Evolutionary conservation across 768 basidiomycete species (phyloP).

Genomic region (Tulasnella sp.): DNA sequence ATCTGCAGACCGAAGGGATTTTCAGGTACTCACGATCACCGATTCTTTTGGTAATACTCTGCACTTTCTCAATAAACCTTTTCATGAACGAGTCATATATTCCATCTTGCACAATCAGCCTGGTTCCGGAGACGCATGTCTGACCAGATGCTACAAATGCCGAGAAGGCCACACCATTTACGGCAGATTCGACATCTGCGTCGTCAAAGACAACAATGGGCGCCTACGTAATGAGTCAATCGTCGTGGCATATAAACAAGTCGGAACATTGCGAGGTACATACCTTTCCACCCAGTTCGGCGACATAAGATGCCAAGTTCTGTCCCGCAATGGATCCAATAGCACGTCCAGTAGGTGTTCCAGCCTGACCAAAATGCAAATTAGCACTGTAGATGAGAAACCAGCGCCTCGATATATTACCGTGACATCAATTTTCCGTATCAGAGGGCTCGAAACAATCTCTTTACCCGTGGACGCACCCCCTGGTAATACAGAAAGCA

Average conservation of each 20-base stretch:
- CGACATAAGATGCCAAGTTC: constrained; percentile 64
- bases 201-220: constrained; percentile 72
- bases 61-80: constrained; percentile 47
- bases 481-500: constrained; percentile 65
- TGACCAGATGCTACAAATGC: constrained; percentile 80
- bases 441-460: constrained; percentile 48
- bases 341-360: constrained; percentile 61
- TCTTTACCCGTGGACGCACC: constrained; percentile 49
- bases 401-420: constrained; percentile 28
- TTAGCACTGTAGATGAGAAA: background rate
- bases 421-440: constrained; percentile 76
- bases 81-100: constrained; percentile 59
- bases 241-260: background rate
- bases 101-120: constrained; percentile 57
- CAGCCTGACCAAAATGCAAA: constrained; percentile 37
- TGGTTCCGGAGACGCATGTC: constrained; percentile 83
- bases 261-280: constrained; percentile 13
- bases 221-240: constrained; percentile 37
- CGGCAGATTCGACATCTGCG: constrained; percentile 56
- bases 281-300: constrained; percentile 79
- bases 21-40: constrained; percentile 48
- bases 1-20: constrained; percentile 5
- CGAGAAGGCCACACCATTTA: constrained; percentile 73
- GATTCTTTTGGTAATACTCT: constrained; percentile 53
- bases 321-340: constrained; percentile 60